Conservation (phyloP, 805 yeast species). For the Wickerhamiella qilinensis region DNA sequence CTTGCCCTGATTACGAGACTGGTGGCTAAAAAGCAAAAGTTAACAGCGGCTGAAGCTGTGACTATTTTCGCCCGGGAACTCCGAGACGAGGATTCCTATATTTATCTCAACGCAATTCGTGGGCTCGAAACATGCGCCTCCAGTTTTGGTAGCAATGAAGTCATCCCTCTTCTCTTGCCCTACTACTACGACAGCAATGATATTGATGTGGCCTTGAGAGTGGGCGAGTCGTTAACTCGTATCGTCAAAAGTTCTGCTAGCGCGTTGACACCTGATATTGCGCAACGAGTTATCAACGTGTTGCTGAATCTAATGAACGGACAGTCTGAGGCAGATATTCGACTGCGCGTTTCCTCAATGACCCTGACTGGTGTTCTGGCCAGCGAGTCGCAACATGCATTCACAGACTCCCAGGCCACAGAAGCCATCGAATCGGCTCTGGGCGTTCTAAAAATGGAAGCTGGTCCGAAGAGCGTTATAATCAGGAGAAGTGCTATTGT, state of each 20-base stretch:
- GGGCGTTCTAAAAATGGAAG: slow-evolving; percentile 56
- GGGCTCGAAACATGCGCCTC: slow-evolving; percentile 51
- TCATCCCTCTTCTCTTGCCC: slow-evolving; percentile 27
- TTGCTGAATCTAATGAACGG: slow-evolving; percentile 8
- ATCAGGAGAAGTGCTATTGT: slow-evolving; percentile 67
- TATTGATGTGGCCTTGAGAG: slow-evolving; percentile 53
- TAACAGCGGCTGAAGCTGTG: slow-evolving; percentile 36
- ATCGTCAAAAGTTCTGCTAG: slow-evolving; percentile 36
- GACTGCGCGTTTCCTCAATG: slow-evolving; percentile 72
- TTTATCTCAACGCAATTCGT: slow-evolving; percentile 71
- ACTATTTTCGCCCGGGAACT: slow-evolving; percentile 48
- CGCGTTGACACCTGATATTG: slow-evolving; percentile 28
- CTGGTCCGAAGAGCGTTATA: slow-evolving; percentile 27
- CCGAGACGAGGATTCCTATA: slow-evolving; percentile 69
- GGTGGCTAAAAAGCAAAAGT: slow-evolving; percentile 32
- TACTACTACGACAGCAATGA: slow-evolving; percentile 19
- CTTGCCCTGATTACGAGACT: slow-evolving; percentile 45
- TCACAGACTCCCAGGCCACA: slow-evolving; percentile 27
- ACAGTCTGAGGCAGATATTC: slow-evolving; percentile 28
- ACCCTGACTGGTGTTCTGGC: slow-evolving; percentile 66
- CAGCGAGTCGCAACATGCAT: slow-evolving; percentile 38
- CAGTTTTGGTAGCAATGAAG: slow-evolving; percentile 23
- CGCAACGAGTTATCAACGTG: slow-evolving; percentile 25
- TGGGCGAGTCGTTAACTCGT: slow-evolving; percentile 68
- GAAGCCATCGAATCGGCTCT: slow-evolving; percentile 61